Base-by-base conservation (phyloP, 2,329 filamentous ascomycete genomes). In the Pseudocercospora crystallina region DNA sequence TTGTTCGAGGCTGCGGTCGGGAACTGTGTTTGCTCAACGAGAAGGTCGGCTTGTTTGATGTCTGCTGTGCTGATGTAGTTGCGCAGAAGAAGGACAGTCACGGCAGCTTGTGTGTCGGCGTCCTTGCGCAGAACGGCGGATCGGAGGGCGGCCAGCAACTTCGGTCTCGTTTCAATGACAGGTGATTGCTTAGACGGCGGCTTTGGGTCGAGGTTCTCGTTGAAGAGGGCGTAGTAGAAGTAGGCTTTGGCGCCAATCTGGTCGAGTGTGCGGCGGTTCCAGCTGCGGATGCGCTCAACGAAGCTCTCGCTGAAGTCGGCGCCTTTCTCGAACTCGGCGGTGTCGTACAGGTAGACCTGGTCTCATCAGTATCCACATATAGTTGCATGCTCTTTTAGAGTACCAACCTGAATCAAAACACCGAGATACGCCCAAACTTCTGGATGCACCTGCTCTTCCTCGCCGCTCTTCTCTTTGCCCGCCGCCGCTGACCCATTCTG, bases 111-210 rank as follows among this genome's bases (percentile, higher is more conserved):
- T n/a, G 89, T 96, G 65, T 99, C 94, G 59, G 90, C 84, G 71
- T 99, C 94, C 76, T 97, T 97, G 63, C 94, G 87, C 58, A 99
- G 80, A 26, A 97, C 94, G n/a, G 94, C 89, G 39, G 92, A 97
- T 65, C 94, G 84, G 53, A 99, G 84, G 13, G 91, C 92, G 47
- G 89, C 85, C 48, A 99, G 83, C 43, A 99, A 81, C 57, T 85
- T 86, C 49, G 91, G 89, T 53, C 94, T 87, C 65, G 96, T 90
- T 35, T 86, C 80, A 55, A 96, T 88, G 60, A 96, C 83, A 3
- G 90, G 87, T 5, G 91, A 95, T 65, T 89, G 86, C 49, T 90
- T 87, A 45, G 91, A 96, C 17, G 92, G 91, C 38, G 94, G 89
- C 57, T 92, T 82, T 15, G 92, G 91, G 54, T 85, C 83, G 56